Evolutionary conservation across 192 early-diverging fungal genomes (phyloP).

Genomic region (Obelidium mucronatum): DNA sequence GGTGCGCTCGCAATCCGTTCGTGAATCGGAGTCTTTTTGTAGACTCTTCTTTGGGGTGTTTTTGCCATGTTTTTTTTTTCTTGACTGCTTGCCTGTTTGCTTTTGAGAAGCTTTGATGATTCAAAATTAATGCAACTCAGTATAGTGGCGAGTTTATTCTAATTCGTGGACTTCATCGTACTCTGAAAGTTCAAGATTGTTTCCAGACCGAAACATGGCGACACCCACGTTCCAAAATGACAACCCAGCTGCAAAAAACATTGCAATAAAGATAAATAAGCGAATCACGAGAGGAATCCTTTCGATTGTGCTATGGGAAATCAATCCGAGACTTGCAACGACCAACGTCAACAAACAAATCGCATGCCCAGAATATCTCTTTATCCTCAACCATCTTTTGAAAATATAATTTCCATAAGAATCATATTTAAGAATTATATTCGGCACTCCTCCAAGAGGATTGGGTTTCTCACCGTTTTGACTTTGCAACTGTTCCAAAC

Average conservation of each 20-base stretch:
- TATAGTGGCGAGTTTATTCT: not conserved
- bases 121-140: too few species aligned
- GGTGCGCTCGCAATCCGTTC: not conserved
- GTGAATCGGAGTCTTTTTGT: not conserved
- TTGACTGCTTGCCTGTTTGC: not conserved
- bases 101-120: too few species aligned
- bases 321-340: not conserved
- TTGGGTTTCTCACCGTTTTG: not conserved
- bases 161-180: not conserved
- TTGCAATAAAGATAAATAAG: not conserved
- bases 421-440: not conserved
- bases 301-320: conserved; percentile 21
- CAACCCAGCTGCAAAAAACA: not conserved
- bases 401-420: not conserved
- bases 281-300: not conserved
- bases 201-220: not conserved
- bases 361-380: not conserved
- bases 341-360: not conserved
- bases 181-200: not conserved
- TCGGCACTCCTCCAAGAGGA: not conserved
- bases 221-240: not conserved
- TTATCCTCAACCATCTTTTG: too few species aligned
- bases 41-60: not conserved
- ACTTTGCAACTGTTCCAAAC: conserved; percentile 9
- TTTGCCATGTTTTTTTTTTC: not conserved